Conservation (phyloP, 257 asterid genomes). For the Forsythia viridissima region DNA sequence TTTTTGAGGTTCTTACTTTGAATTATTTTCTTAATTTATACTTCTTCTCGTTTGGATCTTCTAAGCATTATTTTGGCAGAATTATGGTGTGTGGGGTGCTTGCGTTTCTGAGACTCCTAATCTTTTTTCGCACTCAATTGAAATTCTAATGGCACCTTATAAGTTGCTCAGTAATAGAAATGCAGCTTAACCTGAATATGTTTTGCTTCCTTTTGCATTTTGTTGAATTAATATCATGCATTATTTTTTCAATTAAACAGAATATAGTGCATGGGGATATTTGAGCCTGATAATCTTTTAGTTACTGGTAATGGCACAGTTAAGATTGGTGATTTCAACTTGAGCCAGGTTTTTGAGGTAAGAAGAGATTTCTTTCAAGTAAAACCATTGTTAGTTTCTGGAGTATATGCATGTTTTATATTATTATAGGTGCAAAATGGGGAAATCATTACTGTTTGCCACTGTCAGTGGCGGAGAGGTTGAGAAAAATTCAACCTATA, state of each 20-base stretch:
- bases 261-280: slow-evolving; percentile 95
- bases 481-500: not conserved
- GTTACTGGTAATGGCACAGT: slow-evolving; percentile 78
- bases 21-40: no score
- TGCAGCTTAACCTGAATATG: no score
- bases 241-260: slow-evolving; percentile 44
- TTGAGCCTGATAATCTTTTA: slow-evolving; percentile 87
- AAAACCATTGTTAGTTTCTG: not conserved
- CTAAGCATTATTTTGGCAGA: no score
- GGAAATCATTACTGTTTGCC: not conserved
- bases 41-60: no score
- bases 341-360: slow-evolving; percentile 98
- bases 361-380: slow-evolving; percentile 12
- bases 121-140: no score
- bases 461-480: not conserved
- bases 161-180: no score
- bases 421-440: not conserved
- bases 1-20: no score
- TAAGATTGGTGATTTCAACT: slow-evolving; percentile 96
- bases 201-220: not conserved
- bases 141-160: no score
- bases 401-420: not conserved
- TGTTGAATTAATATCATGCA: slow-evolving; percentile 17
- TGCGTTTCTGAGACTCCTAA: no score
- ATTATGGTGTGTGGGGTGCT: no score